phyloP scores from a whole-genome alignment of 352 stramenopile genomes.

The Pythium brachiatum region DNA sequence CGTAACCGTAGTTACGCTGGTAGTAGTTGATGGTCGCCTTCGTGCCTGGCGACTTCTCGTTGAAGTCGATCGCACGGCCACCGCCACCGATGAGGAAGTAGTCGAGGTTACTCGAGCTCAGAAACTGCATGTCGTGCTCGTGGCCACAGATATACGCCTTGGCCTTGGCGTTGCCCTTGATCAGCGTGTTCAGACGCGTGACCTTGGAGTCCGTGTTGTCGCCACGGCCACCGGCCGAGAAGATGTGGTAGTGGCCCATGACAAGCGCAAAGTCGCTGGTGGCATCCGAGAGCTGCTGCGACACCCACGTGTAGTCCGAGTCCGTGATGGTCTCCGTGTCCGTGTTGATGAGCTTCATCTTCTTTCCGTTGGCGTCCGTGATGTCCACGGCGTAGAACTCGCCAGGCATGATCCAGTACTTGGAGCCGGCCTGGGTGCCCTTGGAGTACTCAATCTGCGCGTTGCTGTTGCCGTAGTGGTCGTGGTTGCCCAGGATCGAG shows the following conservation, averaged over 20 bases:
- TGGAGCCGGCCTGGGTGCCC: constrained; percentile 19
- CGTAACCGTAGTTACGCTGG: constrained; percentile 26
- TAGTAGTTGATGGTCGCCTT: constrained; percentile 25
- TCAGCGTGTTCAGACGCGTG: constrained; percentile 18
- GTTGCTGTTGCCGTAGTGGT: constrained; percentile 26
- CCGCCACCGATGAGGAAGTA: constrained; percentile 31
- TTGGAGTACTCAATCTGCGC: constrained; percentile 29
- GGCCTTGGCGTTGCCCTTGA: constrained; percentile 23
- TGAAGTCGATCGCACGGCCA: constrained; percentile 19
- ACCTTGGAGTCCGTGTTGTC: constrained; percentile 15
- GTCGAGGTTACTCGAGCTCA: constrained; percentile 20
- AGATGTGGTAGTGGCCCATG: constrained; percentile 28
- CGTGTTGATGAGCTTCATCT: constrained; percentile 24
- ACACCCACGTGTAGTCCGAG: constrained; percentile 22
- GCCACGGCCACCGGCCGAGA: constrained; percentile 18
- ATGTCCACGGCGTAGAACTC: constrained; percentile 25
- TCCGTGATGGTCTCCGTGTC: constrained; percentile 29
- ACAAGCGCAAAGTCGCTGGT: constrained; percentile 20
- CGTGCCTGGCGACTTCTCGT: constrained; percentile 16
- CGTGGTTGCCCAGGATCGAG: constrained; percentile 29
- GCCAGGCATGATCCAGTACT: constrained; percentile 31
- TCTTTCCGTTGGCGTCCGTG: constrained; percentile 21
- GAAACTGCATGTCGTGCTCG: constrained; percentile 30
- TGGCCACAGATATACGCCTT: constrained; percentile 31
- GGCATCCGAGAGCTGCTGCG: constrained; percentile 16